Base-by-base conservation (phyloP, 2,329 filamentous ascomycete species). In the Metarhizium humberi region DNA sequence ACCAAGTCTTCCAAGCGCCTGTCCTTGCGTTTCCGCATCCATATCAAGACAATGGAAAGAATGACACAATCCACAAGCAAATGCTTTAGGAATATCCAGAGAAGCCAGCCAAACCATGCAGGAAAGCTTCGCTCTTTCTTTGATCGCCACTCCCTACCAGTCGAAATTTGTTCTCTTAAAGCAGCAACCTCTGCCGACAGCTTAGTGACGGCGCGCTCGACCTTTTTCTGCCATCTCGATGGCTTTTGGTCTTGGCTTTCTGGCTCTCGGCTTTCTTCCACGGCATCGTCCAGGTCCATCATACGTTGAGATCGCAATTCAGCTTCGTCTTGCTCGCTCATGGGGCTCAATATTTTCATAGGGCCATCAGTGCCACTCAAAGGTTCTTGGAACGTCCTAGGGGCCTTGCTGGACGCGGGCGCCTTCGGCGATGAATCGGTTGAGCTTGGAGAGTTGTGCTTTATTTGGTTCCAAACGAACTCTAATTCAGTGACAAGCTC, bases 391-490 rank as follows among this genome's bases (percentile, higher is more conserved):
- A 78, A 78, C 59, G 73, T 77, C 49, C 70, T 74, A 56, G 62
- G 68, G 58, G 61, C 60, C 46, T 58, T 60, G 34, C 56, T 60
- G 16, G 62, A 64, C 54, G 67, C 69, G 54, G 67, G 70, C 30
- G 73, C 73, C 60, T 78, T 76, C n/a, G 79, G 78, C 2, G 78
- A 82, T 11, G 80, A 78, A 45, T 79, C 69, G 43, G 84, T 74
- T 42, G 86, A 84, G 18, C 81, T 82, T 4, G 86, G 83, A 11
- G 83, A 82, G 64, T 92, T 96, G 62, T 87, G 87, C 71, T 94
- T 95, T 63, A 99, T 92, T 70, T 97, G 94, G 63, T 96, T 91
- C 94, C 94, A 99, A 43, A 99, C 92, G 65, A 97, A 99, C 72
- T 99, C 94, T n/a, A 99, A 82, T 71, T 99, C 94, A 10, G 85